phyloP scores from a whole-genome alignment of 129 eudicot genomes.

The Chrysanthemum lavandulifolium region DNA sequence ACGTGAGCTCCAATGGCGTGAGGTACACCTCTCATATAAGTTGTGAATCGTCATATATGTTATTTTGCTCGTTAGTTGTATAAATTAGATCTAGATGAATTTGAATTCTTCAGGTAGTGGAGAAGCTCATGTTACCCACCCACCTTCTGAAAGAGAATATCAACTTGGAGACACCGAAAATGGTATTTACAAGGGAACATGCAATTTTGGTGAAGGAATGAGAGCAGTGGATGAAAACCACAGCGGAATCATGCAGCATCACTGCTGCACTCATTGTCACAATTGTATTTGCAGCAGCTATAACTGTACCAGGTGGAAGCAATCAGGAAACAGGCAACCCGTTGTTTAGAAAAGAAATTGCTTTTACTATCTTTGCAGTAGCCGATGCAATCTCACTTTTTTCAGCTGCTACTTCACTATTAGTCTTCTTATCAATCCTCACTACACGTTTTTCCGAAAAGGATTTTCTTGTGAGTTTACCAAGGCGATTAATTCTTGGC shows the following conservation, averaged over 20 bases:
- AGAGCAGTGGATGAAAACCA: constrained; percentile 34
- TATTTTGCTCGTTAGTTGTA: neutral
- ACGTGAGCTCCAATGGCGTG: constrained; percentile 27
- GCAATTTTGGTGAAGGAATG: constrained; percentile 24
- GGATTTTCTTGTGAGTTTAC: constrained; percentile 14
- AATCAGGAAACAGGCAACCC: constrained; percentile 20
- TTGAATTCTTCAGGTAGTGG: constrained; percentile 16
- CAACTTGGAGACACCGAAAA: constrained; percentile 19
- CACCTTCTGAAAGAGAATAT: neutral
- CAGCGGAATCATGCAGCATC: constrained; percentile 32
- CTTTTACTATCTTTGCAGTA: constrained; percentile 28
- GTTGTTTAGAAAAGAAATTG: neutral
- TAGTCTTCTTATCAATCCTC: constrained; percentile 31
- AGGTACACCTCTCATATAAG: constrained; percentile 3
- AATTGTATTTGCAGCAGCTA: constrained; percentile 35
- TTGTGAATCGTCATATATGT: neutral
- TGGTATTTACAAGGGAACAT: constrained; percentile 29
- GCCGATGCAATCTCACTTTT: constrained; percentile 30
- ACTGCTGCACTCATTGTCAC: constrained; percentile 37
- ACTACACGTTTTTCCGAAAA: constrained; percentile 20
- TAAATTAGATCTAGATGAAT: neutral
- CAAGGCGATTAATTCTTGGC: constrained; percentile 12
- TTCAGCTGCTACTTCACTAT: constrained; percentile 18
- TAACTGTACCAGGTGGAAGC: constrained; percentile 33
- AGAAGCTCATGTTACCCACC: constrained; percentile 18